phyloP scores from a whole-genome alignment of 805 yeast species.

The Scheffersomyces stipitis region DNA sequence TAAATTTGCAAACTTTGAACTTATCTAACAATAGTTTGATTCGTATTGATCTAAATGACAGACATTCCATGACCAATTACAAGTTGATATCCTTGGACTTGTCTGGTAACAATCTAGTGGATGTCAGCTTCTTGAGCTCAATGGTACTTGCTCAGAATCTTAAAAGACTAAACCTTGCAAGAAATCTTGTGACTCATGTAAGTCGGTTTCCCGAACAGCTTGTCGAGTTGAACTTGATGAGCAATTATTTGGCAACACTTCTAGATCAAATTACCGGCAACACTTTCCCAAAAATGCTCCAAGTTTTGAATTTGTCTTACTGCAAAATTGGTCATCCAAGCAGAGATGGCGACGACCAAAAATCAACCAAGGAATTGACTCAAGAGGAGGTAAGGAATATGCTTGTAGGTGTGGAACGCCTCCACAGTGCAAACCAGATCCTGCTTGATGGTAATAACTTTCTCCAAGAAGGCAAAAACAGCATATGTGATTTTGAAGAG shows the following conservation, averaged over 20 bases:
- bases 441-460: background rate
- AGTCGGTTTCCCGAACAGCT: slow-evolving; percentile 13
- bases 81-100: slow-evolving; percentile 16
- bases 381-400: background rate
- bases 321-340: slow-evolving; percentile 7
- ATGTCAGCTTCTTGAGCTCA: slow-evolving; percentile 3
- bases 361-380: background rate
- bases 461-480: background rate
- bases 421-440: background rate
- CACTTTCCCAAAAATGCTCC: slow-evolving; percentile 11
- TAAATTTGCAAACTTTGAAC: slow-evolving; percentile 14
- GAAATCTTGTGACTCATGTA: slow-evolving; percentile 19
- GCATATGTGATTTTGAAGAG: no score
- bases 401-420: background rate
- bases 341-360: background rate
- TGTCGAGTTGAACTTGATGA: slow-evolving; percentile 16
- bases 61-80: background rate
- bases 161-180: slow-evolving; percentile 20
- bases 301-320: slow-evolving; percentile 13
- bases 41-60: slow-evolving; percentile 1
- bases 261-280: slow-evolving; percentile 3
- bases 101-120: slow-evolving; percentile 24
- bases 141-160: slow-evolving; percentile 11
- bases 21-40: slow-evolving; percentile 24
- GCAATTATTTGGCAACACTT: slow-evolving; percentile 17